Evolutionary conservation across 2,329 filamentous ascomycete species (phyloP).

Genomic region (Fusarium subglutinans): DNA sequence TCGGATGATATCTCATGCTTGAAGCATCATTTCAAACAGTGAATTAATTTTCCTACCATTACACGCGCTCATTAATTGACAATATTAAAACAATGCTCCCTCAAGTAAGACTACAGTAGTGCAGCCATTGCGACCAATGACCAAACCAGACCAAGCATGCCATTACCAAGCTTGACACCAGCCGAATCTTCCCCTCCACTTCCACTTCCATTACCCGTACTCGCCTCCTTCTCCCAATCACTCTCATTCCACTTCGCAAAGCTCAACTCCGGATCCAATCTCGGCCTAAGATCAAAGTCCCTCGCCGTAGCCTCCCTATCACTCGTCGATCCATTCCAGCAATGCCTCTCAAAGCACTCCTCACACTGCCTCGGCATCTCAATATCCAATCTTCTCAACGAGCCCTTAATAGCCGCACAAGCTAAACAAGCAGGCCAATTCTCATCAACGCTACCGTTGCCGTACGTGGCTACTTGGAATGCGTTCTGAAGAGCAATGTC

Average conservation of each 20-base stretch:
- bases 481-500: slow-evolving; percentile 65
- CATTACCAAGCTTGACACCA: background rate
- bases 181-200: background rate
- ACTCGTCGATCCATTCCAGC: slow-evolving; percentile 38
- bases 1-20: background rate
- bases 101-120: background rate
- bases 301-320: slow-evolving; percentile 7
- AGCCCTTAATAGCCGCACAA: slow-evolving; percentile 79
- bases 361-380: slow-evolving; percentile 36
- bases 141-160: background rate
- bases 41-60: too few species aligned
- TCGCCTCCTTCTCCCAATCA: slow-evolving; percentile 1
- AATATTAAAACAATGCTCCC: too few species aligned
- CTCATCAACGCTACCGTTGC: slow-evolving; percentile 74
- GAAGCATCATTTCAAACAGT: too few species aligned
- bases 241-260: slow-evolving; percentile 39
- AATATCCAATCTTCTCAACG: slow-evolving; percentile 56
- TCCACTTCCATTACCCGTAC: background rate
- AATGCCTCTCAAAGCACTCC: slow-evolving; percentile 40
- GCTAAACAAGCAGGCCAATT: slow-evolving; percentile 82
- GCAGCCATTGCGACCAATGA: background rate
- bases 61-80: too few species aligned
- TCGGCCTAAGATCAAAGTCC: slow-evolving; percentile 28
- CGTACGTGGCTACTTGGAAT: slow-evolving; percentile 80
- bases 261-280: slow-evolving; percentile 35